Base-by-base conservation (phyloP, 2,329 filamentous ascomycete species). In the Colletotrichum sp. region DNA sequence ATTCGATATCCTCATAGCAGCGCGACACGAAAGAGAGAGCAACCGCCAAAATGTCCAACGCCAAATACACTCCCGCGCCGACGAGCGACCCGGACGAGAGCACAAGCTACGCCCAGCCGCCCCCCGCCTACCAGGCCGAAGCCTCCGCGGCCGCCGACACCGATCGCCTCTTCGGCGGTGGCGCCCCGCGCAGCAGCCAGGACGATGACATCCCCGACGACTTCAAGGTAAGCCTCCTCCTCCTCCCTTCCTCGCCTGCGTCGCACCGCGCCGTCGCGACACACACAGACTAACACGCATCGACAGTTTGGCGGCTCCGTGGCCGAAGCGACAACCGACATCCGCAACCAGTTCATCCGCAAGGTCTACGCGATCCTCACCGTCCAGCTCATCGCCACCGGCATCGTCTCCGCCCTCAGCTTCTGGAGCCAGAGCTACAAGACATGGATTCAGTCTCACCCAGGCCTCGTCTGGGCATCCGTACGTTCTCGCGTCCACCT, bases 281-380 rank as follows among this genome's bases (percentile, higher is more conserved):
- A n/a, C 2, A 0, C 61, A 39, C 2, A 0, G 28, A 73, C 70
- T 77, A 60, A 78, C 68, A 59, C 28, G 8, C 25, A n/a, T n/a
- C 48, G 36, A 48, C 82, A 95, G 94, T 98, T 98, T 83, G 97
- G 96, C 80, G 96, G 96, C 77, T 95, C 94, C 22, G 96, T 98
- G 75, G 94, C 96, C 79, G 97, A 98, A 88, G 96, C 95, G 63
- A 98, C 96, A 25, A 90, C 98, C 82, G 96, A 98, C 82, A 98
- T 99, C 83, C 94, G 96, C 80, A 98, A 98, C 92, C 95, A 97
- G 86, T 99, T 98, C 85, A 90, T 98, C 81, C 94, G 96, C 86
- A 98, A 98, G 89, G 97, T 99, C 83, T 99, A 99, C 87, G 94
- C 96, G 75, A 99, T 99, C 85, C 90, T 99, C 87, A 98, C 97